phyloP scores from a whole-genome alignment of 2,329 filamentous ascomycete species.

The Leptographium radiaticola region DNA sequence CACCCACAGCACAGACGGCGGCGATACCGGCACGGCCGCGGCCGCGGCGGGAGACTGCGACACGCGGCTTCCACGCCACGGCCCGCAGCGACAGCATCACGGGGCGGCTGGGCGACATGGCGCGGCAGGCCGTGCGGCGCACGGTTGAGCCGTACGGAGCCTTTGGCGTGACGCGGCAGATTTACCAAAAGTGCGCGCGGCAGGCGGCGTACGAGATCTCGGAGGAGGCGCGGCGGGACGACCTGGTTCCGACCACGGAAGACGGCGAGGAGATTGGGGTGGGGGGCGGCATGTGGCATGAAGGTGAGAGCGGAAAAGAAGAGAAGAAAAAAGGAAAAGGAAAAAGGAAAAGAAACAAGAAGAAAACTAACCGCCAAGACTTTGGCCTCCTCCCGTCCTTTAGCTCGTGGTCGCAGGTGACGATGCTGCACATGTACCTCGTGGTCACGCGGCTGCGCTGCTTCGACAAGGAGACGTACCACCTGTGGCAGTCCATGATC shows the following conservation, averaged over 20 bases:
- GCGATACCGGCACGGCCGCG: not conserved
- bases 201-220: conserved; percentile 69
- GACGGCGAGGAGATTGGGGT: conserved; percentile 74
- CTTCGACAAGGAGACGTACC: conserved; percentile 55
- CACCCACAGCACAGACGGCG: not conserved
- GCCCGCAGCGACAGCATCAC: conserved; percentile 2
- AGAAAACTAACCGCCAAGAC: conserved; percentile 38
- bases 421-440: conserved; percentile 93
- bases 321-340: not conserved
- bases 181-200: conserved; percentile 62
- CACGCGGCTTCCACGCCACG: conserved; percentile 6
- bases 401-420: conserved; percentile 89
- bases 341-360: not conserved
- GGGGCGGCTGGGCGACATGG: conserved; percentile 10
- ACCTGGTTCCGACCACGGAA: conserved; percentile 54
- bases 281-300: conserved; percentile 68
- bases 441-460: conserved; percentile 71
- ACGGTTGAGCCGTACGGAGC: conserved; percentile 47
- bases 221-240: conserved; percentile 50
- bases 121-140: conserved; percentile 10
- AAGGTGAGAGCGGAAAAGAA: conserved; percentile 37
- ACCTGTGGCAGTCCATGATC: conserved; percentile 76
- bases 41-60: not conserved
- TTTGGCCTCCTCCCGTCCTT: conserved; percentile 76
- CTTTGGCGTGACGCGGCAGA: conserved; percentile 62